These are phyloP conservation scores for Thymus quinquecostatus DNA, from an alignment of 257 asterid genomes.

Conservation along the genomic window DNA sequence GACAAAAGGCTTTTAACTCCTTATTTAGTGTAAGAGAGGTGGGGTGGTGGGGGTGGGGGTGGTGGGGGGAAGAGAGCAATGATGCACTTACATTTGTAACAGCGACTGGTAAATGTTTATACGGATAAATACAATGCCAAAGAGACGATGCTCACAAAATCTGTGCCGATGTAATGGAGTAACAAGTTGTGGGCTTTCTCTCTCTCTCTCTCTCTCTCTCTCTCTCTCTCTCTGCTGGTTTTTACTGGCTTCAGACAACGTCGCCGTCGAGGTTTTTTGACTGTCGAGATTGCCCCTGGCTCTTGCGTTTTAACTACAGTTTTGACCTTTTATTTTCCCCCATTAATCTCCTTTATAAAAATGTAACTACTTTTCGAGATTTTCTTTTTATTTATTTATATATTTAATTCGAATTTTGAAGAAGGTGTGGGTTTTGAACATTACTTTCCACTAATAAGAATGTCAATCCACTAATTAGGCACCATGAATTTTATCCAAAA, in stretches of 20 bases:
- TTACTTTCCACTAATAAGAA: background rate
- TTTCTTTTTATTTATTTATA: background rate
- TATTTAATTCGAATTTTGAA: background rate
- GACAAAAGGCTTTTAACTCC: conserved; percentile 10
- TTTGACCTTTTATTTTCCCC: conserved; percentile 3
- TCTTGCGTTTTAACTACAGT: conserved; percentile 24
- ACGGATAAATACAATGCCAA: conserved; percentile 31
- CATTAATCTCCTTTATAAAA: background rate
- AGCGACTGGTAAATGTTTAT: conserved; percentile 42
- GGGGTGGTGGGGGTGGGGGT: background rate
- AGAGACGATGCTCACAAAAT: conserved; percentile 38
- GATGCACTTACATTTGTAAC: conserved; percentile 55
- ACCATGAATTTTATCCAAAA: background rate
- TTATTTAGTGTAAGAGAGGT: conserved; percentile 23
- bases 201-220: conserved; percentile 18
- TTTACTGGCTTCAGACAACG: conserved; percentile 49
- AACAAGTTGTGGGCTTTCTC: conserved; percentile 33
- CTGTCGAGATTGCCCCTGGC: conserved; percentile 31
- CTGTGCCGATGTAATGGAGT: conserved; percentile 41
- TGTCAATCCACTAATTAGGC: background rate
- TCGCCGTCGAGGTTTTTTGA: conserved; percentile 42
- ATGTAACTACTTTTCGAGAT: background rate
- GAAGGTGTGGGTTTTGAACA: background rate
- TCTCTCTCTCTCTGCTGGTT: conserved; percentile 20
- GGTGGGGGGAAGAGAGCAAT: conserved; percentile 34